Conservation (phyloP, 495 filamentous ascomycete genomes). For the Melanomma pulvis-pyrius region DNA sequence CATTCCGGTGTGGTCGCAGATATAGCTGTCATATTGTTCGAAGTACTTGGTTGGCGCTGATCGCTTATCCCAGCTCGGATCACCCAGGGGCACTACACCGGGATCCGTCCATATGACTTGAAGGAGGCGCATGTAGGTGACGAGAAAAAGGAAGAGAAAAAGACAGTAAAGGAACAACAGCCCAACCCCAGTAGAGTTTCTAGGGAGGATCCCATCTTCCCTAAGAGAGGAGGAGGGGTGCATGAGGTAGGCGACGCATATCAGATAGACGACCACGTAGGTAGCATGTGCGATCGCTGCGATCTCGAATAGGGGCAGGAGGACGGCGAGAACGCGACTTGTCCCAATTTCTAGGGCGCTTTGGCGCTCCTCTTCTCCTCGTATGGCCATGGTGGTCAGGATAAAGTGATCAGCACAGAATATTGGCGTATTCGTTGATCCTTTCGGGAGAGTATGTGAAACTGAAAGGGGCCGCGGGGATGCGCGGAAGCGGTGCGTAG, state of each 20-base stretch:
- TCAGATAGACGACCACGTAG: slow-evolving; percentile 18
- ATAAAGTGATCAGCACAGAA: too few relatives aligned
- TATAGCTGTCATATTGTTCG: slow-evolving; percentile 78
- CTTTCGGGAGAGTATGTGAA: neutral
- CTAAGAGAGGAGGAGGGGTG: slow-evolving; percentile 1
- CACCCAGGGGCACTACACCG: slow-evolving; percentile 27
- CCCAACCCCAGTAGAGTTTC: slow-evolving; percentile 25
- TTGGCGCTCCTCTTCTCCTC: slow-evolving; percentile 3
- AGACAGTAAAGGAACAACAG: slow-evolving; percentile 33
- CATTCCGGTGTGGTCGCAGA: slow-evolving; percentile 76
- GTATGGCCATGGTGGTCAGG: neutral
- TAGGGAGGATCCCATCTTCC: neutral
- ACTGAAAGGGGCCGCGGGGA: neutral
- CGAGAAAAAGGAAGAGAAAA: slow-evolving; percentile 16
- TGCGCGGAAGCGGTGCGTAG: neutral
- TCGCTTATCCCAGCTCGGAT: slow-evolving; percentile 8
- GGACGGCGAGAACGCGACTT: neutral
- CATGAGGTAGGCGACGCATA: slow-evolving; percentile 33
- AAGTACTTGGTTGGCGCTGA: slow-evolving; percentile 50
- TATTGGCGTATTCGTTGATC: too few relatives aligned
- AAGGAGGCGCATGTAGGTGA: slow-evolving; percentile 30
- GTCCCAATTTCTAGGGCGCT: neutral
- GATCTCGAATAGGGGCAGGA: slow-evolving; percentile 20
- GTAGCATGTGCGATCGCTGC: slow-evolving; percentile 18
- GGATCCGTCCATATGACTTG: slow-evolving; percentile 37